These are phyloP conservation scores for Phytophthora capsici DNA, from an alignment of 352 stramenopile species.

Conservation along the genomic window DNA sequence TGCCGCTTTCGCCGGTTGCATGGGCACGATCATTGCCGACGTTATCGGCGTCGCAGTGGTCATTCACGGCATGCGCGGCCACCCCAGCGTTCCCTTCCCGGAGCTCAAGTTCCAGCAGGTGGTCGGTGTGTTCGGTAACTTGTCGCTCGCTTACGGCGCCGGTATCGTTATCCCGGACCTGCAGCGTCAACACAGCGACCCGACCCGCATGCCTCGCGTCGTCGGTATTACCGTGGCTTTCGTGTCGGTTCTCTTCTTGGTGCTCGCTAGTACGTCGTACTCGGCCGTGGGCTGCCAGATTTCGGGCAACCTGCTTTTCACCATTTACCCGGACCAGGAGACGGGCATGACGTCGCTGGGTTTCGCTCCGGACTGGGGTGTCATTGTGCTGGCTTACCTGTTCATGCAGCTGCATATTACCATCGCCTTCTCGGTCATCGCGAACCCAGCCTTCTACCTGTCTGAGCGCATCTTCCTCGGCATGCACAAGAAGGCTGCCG, in stretches of 20 bases:
- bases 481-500: conserved; percentile 49
- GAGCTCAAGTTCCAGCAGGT: conserved; percentile 61
- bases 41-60: conserved; percentile 56
- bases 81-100: conserved; percentile 50
- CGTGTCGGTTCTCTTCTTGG: conserved; percentile 59
- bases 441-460: conserved; percentile 57
- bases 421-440: conserved; percentile 51
- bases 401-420: conserved; percentile 70
- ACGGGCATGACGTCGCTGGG: conserved; percentile 43
- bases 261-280: conserved; percentile 53
- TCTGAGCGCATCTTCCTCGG: conserved; percentile 50
- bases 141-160: conserved; percentile 68
- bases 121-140: conserved; percentile 62
- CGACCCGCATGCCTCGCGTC: conserved; percentile 66
- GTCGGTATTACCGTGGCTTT: conserved; percentile 60
- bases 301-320: conserved; percentile 70
- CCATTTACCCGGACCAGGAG: conserved; percentile 53
- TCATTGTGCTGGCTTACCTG: conserved; percentile 54
- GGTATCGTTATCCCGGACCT: conserved; percentile 70
- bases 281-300: conserved; percentile 72
- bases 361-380: conserved; percentile 50
- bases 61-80: conserved; percentile 59
- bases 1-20: conserved; percentile 59
- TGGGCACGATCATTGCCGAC: conserved; percentile 69
- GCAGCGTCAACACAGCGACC: conserved; percentile 66